Percentiles rank a stretch among this genome's conserved stretches.
These are phyloP conservation scores for Dichotomocladium elegans DNA, from an alignment of 371 early-diverging fungal genomes.

Conservation along the genomic window DNA sequence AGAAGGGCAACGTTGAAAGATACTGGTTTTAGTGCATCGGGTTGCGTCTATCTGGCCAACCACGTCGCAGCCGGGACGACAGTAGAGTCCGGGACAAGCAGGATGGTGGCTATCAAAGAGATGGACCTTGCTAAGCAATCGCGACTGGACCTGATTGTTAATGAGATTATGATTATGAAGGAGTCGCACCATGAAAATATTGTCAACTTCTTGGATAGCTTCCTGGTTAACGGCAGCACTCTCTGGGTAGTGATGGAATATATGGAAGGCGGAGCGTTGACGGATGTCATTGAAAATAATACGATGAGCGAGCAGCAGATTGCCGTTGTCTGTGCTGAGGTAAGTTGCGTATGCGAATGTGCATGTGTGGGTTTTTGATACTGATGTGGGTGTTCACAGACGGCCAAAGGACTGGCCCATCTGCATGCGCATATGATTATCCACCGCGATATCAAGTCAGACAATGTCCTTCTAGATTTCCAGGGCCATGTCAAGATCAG, in stretches of 20 bases:
- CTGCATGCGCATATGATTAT: slow-evolving; percentile 90
- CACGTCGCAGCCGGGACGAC: too few species aligned
- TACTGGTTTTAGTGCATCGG: slow-evolving; percentile 77
- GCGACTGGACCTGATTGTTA: slow-evolving; percentile 91
- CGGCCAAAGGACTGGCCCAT: slow-evolving; percentile 84
- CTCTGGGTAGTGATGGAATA: slow-evolving; percentile 98
- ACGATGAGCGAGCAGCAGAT: slow-evolving; percentile 89
- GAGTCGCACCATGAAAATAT: slow-evolving; percentile 94
- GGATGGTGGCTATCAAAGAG: slow-evolving; percentile 93
- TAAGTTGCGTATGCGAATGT: slow-evolving; percentile 16
- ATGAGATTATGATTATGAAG: slow-evolving; percentile 96
- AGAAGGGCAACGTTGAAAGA: too few species aligned
- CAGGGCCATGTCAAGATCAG: slow-evolving; percentile 93
- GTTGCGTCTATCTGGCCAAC: slow-evolving; percentile 84
- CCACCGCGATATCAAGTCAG: slow-evolving; percentile 96
- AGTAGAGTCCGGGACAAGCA: too few species aligned
- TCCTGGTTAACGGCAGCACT: slow-evolving; percentile 53
- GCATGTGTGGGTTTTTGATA: not conserved
- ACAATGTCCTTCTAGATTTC: slow-evolving; percentile 85
- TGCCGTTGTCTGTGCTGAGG: slow-evolving; percentile 84
- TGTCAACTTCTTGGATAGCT: slow-evolving; percentile 93
- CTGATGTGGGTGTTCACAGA: slow-evolving; percentile 23
- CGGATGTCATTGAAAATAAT: slow-evolving; percentile 94
- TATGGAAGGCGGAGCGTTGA: slow-evolving; percentile 97
- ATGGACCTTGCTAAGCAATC: slow-evolving; percentile 94